Conservation (phyloP, 2,329 filamentous ascomycete species). For the Hypoxylon sp. region DNA sequence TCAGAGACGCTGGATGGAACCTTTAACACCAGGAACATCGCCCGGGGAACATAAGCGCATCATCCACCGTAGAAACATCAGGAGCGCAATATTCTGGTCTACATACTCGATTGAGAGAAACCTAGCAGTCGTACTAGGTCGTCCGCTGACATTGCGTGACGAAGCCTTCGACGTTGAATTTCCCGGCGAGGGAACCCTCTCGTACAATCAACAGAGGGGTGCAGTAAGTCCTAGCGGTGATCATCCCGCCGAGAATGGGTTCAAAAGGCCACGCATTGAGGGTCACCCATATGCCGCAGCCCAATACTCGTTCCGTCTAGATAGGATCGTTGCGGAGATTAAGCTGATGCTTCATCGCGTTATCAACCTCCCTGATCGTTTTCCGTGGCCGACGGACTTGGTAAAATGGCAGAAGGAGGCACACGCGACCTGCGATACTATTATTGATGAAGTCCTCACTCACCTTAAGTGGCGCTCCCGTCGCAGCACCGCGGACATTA, state of each 20-base stretch:
- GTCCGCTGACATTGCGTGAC: slow-evolving; percentile 46
- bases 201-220: slow-evolving; percentile 5
- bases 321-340: slow-evolving; percentile 33
- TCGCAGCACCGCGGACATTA: slow-evolving; percentile 15
- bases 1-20: slow-evolving; percentile 41
- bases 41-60: slow-evolving; percentile 9
- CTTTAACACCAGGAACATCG: slow-evolving; percentile 7
- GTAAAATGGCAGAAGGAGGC: slow-evolving; percentile 39
- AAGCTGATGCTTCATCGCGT: slow-evolving; percentile 38
- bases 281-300: slow-evolving; percentile 29
- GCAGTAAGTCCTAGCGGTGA: neutral
- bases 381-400: slow-evolving; percentile 45
- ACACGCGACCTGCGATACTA: slow-evolving; percentile 35
- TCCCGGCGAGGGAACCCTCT: slow-evolving; percentile 21
- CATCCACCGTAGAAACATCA: slow-evolving; percentile 34
- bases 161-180: slow-evolving; percentile 42
- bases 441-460: slow-evolving; percentile 21
- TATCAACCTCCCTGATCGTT: slow-evolving; percentile 41
- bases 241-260: slow-evolving; percentile 1
- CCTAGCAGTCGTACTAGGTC: slow-evolving; percentile 43
- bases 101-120: slow-evolving; percentile 46
- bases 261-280: slow-evolving; percentile 30
- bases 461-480: slow-evolving; percentile 13
- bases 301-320: slow-evolving; percentile 34
- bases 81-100: slow-evolving; percentile 47